Base-by-base conservation (phyloP, 2,329 filamentous ascomycete species). In the Fusarium tuaranense region DNA sequence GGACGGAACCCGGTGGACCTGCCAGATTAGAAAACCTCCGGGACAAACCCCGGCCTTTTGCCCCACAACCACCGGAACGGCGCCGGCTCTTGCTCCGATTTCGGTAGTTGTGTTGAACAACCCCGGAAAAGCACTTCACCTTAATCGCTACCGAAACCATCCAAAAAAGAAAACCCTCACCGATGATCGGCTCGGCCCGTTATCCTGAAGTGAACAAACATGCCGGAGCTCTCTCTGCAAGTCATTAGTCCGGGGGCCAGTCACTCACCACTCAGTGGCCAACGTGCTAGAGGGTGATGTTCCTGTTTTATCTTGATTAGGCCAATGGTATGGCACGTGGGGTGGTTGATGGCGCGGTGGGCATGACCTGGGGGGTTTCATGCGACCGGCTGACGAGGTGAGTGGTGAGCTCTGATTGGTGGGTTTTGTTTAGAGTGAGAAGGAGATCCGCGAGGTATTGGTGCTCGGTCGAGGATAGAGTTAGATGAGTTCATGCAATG, bases 281-380 rank as follows among this genome's bases (percentile, higher is more conserved):
- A 75, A 75, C 73, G 73, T 75, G 73, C 27, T 48, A 48, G 63
- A 34, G 57, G 53, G 48, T 38, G n/a, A 48, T 39, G 60, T 61
- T 68, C 64, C 60, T 58, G 57, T 63, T 63, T 48, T 57, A 46
- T 65, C 63, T 61, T 63, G 63, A 73, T 66, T 63, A 67, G 69
- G 25, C 67, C 67, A 66, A 58, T 62, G 18, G 71, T 39, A 63
- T 39, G 48, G 67, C 76, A 78, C 76, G 76, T 78, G 76, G 18
- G 66, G 63, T 73, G 61, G 63, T 72, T 57, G 66, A 68, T 68
- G 71, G 60, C 41, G 61, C 27, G 69, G 46, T 57, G 32, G 46
- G 44, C 32, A 48, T 75, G 70, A 66, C 70, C 58, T 64, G 30
- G 70, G 60, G 53, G 53, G 66, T 72, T 78, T 76, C 63, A 73